phyloP scores from a whole-genome alignment of 352 stramenopile genomes.

The Globisporangium viniferum region DNA sequence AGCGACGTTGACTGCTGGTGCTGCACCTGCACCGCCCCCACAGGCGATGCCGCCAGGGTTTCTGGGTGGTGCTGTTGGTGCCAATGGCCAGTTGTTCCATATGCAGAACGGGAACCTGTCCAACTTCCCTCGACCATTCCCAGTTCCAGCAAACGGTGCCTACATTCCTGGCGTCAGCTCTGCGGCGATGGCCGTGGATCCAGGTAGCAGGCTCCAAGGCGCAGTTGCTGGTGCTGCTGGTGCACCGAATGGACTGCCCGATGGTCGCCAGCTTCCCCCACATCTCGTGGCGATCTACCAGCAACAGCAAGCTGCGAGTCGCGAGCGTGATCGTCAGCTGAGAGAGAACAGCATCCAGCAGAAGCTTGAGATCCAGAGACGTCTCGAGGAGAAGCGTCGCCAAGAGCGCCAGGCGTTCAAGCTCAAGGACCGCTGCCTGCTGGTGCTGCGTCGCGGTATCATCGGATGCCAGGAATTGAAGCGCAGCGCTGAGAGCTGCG shows the following conservation, averaged over 20 bases:
- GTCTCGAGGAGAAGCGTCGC: constrained; percentile 23
- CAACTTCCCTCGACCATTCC: constrained; percentile 3
- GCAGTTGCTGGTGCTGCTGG: not conserved
- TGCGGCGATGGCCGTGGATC: not conserved
- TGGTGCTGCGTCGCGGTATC: constrained; percentile 72
- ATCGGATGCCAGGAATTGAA: constrained; percentile 72
- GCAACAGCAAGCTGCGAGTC: constrained; percentile 24
- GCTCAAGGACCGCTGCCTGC: constrained; percentile 52
- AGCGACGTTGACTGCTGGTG: constrained; percentile 36
- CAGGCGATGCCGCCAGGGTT: constrained; percentile 15
- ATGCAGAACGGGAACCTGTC: not conserved
- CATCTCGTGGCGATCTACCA: constrained; percentile 23
- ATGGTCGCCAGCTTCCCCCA: constrained; percentile 17
- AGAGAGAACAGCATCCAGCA: constrained; percentile 14
- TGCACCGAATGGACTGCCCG: not conserved
- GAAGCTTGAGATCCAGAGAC: constrained; percentile 14
- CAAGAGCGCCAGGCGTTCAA: constrained; percentile 45
- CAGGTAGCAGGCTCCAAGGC: not conserved
- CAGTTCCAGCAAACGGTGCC: not conserved
- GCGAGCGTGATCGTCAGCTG: constrained; percentile 15
- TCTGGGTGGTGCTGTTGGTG: not conserved
- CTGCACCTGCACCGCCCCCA: constrained; percentile 20
- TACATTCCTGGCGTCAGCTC: not conserved
- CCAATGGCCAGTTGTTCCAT: not conserved
- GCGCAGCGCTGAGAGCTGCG: constrained; percentile 47